Evolutionary conservation across 148 eudicot genomes (phyloP).

Genomic region (Heliosperma pusillum): DNA sequence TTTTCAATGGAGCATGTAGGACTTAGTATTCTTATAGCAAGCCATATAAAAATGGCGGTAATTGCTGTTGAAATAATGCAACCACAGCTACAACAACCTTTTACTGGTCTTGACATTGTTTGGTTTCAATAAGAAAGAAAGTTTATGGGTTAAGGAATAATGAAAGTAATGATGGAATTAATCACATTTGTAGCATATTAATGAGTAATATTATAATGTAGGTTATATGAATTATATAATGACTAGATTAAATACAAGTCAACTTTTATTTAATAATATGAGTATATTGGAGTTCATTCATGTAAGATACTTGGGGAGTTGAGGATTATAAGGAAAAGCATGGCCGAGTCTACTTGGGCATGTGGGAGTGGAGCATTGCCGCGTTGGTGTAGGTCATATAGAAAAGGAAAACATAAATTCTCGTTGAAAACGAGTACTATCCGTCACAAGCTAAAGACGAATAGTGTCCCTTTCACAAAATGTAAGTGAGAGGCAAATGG

Average conservation of each 20-base stretch:
- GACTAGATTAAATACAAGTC: not conserved
- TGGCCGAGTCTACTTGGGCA: not conserved
- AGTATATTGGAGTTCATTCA: not conserved
- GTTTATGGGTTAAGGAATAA: not conserved
- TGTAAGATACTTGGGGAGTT: too few species aligned
- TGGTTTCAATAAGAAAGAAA: not conserved
- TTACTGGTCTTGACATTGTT: not conserved
- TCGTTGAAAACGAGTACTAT: too few species aligned
- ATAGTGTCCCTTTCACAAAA: too few species aligned
- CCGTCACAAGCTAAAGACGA: too few species aligned
- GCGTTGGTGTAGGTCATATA: not conserved
- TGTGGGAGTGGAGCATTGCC: not conserved
- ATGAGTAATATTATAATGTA: not conserved
- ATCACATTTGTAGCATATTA: too few species aligned
- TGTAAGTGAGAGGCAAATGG: too few species aligned
- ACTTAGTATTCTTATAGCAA: constrained; percentile 39
- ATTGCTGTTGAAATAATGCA: constrained; percentile 47
- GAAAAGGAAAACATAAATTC: not conserved
- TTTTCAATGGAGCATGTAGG: constrained; percentile 64
- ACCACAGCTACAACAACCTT: constrained; percentile 31
- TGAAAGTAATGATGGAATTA: too few species aligned
- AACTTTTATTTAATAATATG: not conserved
- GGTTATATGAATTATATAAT: not conserved
- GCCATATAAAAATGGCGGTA: constrained; percentile 62
- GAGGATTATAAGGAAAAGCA: too few species aligned